A percentile compares a stretch with the other conserved stretches of the same genome.
These are phyloP conservation scores for Saccharomyces paradoxus DNA, from an alignment of 805 yeast genomes.

Conservation along the genomic window DNA sequence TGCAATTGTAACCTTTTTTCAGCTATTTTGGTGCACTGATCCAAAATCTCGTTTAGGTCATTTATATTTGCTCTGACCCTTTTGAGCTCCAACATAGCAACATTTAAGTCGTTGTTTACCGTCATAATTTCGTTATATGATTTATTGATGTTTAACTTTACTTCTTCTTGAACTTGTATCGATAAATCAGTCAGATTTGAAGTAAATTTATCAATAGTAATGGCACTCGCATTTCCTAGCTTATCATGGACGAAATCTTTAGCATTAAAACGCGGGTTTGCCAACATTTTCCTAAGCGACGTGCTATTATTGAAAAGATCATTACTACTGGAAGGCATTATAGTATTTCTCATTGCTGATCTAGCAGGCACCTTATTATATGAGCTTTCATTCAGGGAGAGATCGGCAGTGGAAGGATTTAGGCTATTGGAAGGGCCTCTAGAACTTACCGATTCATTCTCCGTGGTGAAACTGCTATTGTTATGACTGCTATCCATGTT, in stretches of 20 bases:
- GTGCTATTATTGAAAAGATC: background rate
- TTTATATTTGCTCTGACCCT: constrained; percentile 51
- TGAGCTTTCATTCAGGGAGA: background rate
- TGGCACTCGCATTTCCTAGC: constrained; percentile 57
- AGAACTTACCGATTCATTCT: background rate
- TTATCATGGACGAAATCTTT: constrained; percentile 40
- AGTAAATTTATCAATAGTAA: constrained; percentile 64
- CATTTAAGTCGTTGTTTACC: constrained; percentile 50
- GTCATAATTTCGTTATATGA: constrained; percentile 55
- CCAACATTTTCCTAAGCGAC: constrained; percentile 28
- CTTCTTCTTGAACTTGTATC: constrained; percentile 44
- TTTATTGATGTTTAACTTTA: constrained; percentile 49
- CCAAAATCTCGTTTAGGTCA: constrained; percentile 52
- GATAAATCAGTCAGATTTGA: constrained; percentile 44
- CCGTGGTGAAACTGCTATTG: constrained; percentile 2
- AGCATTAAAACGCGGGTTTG: constrained; percentile 40
- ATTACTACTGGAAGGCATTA: background rate
- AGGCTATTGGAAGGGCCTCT: background rate
- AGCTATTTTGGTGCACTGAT: constrained; percentile 54
- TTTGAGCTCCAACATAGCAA: constrained; percentile 59
- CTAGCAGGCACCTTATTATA: background rate
- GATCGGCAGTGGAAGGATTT: background rate
- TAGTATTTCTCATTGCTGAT: background rate
- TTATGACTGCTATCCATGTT: background rate
- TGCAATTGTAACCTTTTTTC: constrained; percentile 46